Evolutionary conservation across 192 early-diverging fungal genomes (phyloP).

Genomic region (Martensiomyces pterosporus): DNA sequence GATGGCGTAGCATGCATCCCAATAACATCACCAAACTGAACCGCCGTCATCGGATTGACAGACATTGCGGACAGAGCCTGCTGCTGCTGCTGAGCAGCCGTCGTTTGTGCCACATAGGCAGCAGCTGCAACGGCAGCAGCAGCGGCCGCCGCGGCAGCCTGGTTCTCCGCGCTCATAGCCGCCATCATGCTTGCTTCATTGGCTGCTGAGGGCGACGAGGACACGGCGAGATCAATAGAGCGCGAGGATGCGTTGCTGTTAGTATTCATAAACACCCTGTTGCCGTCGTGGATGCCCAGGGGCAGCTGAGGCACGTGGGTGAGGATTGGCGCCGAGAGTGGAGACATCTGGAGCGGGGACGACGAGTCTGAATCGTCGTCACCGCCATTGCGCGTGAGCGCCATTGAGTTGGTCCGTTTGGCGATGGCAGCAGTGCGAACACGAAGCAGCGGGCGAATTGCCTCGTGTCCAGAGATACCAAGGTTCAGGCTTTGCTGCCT

Average conservation of each 20-base stretch:
- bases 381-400: no score
- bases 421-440: slow-evolving; percentile 33
- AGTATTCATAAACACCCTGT: no score
- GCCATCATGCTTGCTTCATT: no score
- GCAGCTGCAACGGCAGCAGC: slow-evolving; percentile 19
- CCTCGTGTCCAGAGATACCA: slow-evolving; percentile 8
- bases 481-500: slow-evolving; percentile 45
- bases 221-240: no score
- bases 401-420: neutral
- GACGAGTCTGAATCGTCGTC: slow-evolving; percentile 9
- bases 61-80: slow-evolving; percentile 11
- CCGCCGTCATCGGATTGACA: slow-evolving; percentile 10
- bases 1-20: slow-evolving; percentile 9
- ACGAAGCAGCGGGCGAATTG: slow-evolving; percentile 32
- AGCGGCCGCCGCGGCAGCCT: slow-evolving; percentile 4
- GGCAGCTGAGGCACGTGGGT: slow-evolving; percentile 30
- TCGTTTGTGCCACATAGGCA: slow-evolving; percentile 32
- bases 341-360: slow-evolving; percentile 31
- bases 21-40: slow-evolving; percentile 17
- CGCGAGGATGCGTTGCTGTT: no score
- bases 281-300: slow-evolving; percentile 3
- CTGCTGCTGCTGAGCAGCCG: slow-evolving; percentile 13
- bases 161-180: no score
- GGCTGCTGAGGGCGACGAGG: no score
- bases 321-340: slow-evolving; percentile 36